phyloP scores from a whole-genome alignment of 2,329 filamentous ascomycete species.

The Magnaporthales sp. region DNA sequence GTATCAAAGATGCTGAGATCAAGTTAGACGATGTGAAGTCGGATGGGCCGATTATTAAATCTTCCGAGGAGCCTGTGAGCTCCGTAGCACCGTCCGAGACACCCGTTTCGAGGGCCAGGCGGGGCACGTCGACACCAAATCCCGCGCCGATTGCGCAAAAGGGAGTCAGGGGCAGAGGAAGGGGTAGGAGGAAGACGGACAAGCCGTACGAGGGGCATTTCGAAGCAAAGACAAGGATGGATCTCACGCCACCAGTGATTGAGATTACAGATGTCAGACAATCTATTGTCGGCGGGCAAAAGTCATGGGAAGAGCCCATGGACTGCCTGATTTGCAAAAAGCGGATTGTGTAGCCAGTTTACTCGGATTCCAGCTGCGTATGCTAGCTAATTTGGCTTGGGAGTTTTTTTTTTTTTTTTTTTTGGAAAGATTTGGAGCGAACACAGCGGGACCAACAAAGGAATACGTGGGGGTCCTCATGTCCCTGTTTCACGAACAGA shows the following conservation, averaged over 20 bases:
- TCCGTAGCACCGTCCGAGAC: constrained; percentile 8
- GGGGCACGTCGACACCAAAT: neutral
- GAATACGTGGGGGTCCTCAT: neutral
- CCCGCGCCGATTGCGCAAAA: constrained; percentile 5
- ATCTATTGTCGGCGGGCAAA: constrained; percentile 37
- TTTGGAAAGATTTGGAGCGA: neutral
- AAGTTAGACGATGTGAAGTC: constrained; percentile 23
- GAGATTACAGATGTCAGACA: constrained; percentile 43
- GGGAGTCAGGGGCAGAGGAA: neutral
- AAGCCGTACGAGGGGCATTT: constrained; percentile 45
- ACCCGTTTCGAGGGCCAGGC: neutral
- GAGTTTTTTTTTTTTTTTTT: too few relatives aligned
- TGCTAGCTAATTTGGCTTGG: neutral
- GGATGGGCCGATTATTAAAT: constrained; percentile 14
- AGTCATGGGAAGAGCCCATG: constrained; percentile 43
- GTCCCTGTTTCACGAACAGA: neutral
- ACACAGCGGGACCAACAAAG: neutral
- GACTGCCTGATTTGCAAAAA: constrained; percentile 41
- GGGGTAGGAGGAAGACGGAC: constrained; percentile 7
- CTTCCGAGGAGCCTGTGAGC: constrained; percentile 18
- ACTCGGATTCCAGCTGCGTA: neutral
- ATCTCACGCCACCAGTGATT: constrained; percentile 36
- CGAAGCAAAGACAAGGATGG: constrained; percentile 38
- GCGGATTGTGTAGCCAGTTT: constrained; percentile 31
- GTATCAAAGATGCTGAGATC: constrained; percentile 14